Evolutionary conservation across 2,329 filamentous ascomycete species (phyloP).

Genomic region (Polytolypa hystricis): DNA sequence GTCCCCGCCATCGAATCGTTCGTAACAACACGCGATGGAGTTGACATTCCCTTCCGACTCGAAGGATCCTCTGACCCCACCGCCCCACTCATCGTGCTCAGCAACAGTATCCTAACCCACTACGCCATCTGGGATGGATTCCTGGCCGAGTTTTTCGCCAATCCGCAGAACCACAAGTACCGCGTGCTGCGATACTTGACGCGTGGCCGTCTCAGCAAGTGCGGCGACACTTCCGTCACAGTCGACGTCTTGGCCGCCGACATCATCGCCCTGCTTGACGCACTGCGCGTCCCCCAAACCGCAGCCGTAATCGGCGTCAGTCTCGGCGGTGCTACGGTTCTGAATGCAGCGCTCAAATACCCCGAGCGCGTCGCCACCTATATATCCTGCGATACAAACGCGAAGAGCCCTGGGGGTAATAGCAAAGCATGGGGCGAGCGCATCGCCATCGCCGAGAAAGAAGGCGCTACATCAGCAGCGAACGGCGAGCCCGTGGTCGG

Average conservation of each 20-base stretch:
- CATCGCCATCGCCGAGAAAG: slow-evolving; percentile 54
- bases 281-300: slow-evolving; percentile 56
- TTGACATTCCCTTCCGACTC: slow-evolving; percentile 60
- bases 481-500: slow-evolving; percentile 50
- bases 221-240: slow-evolving; percentile 34
- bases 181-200: slow-evolving; percentile 67
- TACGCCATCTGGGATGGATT: slow-evolving; percentile 73
- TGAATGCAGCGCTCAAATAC: slow-evolving; percentile 60
- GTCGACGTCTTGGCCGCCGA: slow-evolving; percentile 30
- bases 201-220: slow-evolving; percentile 50
- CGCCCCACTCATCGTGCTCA: slow-evolving; percentile 63
- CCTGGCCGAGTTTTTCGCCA: slow-evolving; percentile 47
- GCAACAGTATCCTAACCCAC: slow-evolving; percentile 70
- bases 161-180: slow-evolving; percentile 49
- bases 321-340: slow-evolving; percentile 66
- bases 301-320: slow-evolving; percentile 64
- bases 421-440: slow-evolving; percentile 70
- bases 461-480: slow-evolving; percentile 28
- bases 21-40: slow-evolving; percentile 56
- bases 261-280: slow-evolving; percentile 53
- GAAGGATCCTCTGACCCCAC: slow-evolving; percentile 57
- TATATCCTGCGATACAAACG: slow-evolving; percentile 70
- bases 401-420: slow-evolving; percentile 60
- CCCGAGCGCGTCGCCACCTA: slow-evolving; percentile 50
- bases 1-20: slow-evolving; percentile 53